Evolutionary conservation across 2,329 filamentous ascomycete species (phyloP), one percentile per base, ranked within the genome.

Genomic region (Cercospora berteroae): DNA sequence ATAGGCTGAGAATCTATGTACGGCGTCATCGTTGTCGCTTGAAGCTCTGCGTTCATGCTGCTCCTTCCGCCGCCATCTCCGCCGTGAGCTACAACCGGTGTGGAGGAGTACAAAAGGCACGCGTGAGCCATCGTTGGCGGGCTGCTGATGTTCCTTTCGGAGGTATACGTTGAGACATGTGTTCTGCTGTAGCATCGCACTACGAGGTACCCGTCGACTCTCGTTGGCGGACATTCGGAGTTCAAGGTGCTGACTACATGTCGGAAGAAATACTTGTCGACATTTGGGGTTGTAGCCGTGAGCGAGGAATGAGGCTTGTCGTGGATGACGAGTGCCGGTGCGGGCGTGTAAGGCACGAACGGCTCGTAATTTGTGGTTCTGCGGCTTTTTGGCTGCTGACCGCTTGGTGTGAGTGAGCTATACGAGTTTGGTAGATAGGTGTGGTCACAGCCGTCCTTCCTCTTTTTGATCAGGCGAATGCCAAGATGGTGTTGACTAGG

Each of bases 91-190:
- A 33, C 42, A 39, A 33, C 33, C 20, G 27, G 10, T 33, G 18
- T 20, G 39, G 31, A 33, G 25, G 44, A 36, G 60, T 56, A 63
- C 60, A 63, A 63, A 63, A 63, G 60, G 48, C 18, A 63, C 60
- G 60, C 60, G 44, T 55, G 42, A 55, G 60, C 44, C 29, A 7
- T 36, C 60, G 42, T 55, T 62, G 42, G 33, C 33, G 33, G 33
- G 33, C 33, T 39, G 25, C 27, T n/a, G 44, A 16, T 13, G 13
- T 50, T 50, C 25, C 25, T 29, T 39, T 55, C 60, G 60, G 44
- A 39, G 44, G 44, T 36, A 52, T 63, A 55, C 48, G 5, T 52
- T 9, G 44, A 64, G 42, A 64, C 33, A 31, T 57, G 27, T 57
- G 55, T 7, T 31, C 60, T 48, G 52, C 16, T 16, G 61, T 58